Conservation (phyloP, 345 rosid genomes). For the Salix arbutifolia region DNA sequence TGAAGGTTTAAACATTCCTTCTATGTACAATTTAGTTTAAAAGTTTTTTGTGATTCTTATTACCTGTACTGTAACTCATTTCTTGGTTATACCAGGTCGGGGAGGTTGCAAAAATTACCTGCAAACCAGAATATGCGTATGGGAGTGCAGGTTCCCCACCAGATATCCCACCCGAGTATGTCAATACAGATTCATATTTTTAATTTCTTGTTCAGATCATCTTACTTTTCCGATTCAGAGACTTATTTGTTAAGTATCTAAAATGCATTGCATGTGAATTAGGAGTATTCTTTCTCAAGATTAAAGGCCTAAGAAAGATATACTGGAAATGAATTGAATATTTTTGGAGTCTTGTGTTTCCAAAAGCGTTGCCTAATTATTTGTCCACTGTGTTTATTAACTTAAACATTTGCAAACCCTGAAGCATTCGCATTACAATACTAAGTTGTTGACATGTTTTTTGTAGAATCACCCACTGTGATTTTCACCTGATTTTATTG, state of each 20-base stretch:
- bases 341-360: not conserved
- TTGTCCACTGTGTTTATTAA: no score
- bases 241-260: not conserved
- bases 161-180: constrained; percentile 82
- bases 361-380: not conserved
- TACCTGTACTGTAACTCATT: not conserved
- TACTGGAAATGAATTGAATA: not conserved
- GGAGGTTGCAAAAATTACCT: constrained; percentile 84
- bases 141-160: constrained; percentile 88
- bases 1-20: constrained; percentile 53
- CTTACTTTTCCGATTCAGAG: not conserved
- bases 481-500: not conserved
- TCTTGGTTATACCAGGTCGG: constrained; percentile 57
- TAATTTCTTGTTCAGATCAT: not conserved
- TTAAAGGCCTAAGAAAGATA: not conserved
- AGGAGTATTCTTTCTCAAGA: not conserved
- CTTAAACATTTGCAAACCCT: no score
- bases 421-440: no score
- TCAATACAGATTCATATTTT: not conserved
- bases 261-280: not conserved
- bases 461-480: not conserved
- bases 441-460: not conserved
- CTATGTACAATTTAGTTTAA: not conserved
- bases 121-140: constrained; percentile 94
- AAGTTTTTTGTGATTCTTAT: not conserved